Conservation (phyloP, 371 early-diverging fungal species). For the Smittium mucronatum region DNA sequence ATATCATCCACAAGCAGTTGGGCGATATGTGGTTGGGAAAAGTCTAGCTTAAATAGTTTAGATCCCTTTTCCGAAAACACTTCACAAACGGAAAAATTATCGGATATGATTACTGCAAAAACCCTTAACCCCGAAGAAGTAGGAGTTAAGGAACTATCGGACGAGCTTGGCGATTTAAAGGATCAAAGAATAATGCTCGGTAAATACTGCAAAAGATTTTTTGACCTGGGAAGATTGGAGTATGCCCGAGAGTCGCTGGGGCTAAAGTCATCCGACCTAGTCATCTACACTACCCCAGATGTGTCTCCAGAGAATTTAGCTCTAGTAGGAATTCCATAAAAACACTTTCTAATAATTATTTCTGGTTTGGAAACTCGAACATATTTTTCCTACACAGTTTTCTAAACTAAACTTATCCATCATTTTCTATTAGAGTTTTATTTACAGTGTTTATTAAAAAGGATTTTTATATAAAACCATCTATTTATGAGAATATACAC, state of each 20-base stretch:
- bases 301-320: conserved; percentile 61
- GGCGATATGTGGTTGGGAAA: conserved; percentile 45
- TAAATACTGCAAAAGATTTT: conserved; percentile 55
- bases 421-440: too few relatives aligned
- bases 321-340: conserved; percentile 35
- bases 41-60: conserved; percentile 12
- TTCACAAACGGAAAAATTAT: too few relatives aligned
- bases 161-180: conserved; percentile 46
- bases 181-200: conserved; percentile 50
- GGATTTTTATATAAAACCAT: too few relatives aligned
- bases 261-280: conserved; percentile 40
- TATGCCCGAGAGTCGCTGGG: conserved; percentile 39
- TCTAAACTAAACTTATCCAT: too few relatives aligned
- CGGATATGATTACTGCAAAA: too few relatives aligned
- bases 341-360: too few relatives aligned
- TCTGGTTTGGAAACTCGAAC: too few relatives aligned
- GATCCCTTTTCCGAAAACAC: conserved; percentile 8
- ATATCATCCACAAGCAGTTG: conserved; percentile 55
- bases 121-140: too few relatives aligned
- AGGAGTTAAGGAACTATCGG: too few relatives aligned
- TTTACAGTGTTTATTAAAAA: too few relatives aligned
- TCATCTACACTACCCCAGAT: conserved; percentile 49
- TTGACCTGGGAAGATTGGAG: conserved; percentile 52
- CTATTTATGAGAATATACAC: too few relatives aligned
- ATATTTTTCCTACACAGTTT: too few relatives aligned